Conservation (phyloP, 1,139 yeast genomes). For the Blastobotrys capitulatus region DNA sequence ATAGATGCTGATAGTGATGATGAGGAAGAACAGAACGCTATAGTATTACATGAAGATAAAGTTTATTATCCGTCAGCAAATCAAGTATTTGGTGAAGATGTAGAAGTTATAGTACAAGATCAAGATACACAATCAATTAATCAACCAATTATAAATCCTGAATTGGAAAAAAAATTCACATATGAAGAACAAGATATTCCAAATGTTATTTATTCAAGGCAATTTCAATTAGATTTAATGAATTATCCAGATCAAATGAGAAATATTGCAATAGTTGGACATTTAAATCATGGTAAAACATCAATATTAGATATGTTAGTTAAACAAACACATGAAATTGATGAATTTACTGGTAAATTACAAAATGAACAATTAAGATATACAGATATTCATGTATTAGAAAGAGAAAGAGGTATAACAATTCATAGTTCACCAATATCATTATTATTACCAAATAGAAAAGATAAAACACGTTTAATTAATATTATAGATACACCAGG, state of each 20-base stretch:
- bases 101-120: slow-evolving; percentile 58
- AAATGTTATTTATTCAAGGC: slow-evolving; percentile 52
- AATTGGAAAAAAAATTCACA: slow-evolving; percentile 40
- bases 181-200: slow-evolving; percentile 55
- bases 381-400: slow-evolving; percentile 67
- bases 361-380: slow-evolving; percentile 46
- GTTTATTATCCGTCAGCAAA: slow-evolving; percentile 39
- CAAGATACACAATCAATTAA: slow-evolving; percentile 48
- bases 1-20: slow-evolving; percentile 18
- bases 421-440: slow-evolving; percentile 61
- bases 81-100: slow-evolving; percentile 51
- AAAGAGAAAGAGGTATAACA: slow-evolving; percentile 64
- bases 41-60: slow-evolving; percentile 45
- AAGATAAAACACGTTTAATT: slow-evolving; percentile 51
- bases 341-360: slow-evolving; percentile 30
- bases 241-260: slow-evolving; percentile 60
- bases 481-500: slow-evolving; percentile 89
- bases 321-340: slow-evolving; percentile 50
- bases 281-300: slow-evolving; percentile 84
- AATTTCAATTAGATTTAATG: slow-evolving; percentile 51
- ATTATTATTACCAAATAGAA: slow-evolving; percentile 51
- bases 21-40: slow-evolving; percentile 9
- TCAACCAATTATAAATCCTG: slow-evolving; percentile 66
- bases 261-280: slow-evolving; percentile 79
- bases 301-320: slow-evolving; percentile 67